Evolutionary conservation across 306 rosid genomes (phyloP), one percentile per base, ranked within the genome.

Genomic region (Cicer judaicum): DNA sequence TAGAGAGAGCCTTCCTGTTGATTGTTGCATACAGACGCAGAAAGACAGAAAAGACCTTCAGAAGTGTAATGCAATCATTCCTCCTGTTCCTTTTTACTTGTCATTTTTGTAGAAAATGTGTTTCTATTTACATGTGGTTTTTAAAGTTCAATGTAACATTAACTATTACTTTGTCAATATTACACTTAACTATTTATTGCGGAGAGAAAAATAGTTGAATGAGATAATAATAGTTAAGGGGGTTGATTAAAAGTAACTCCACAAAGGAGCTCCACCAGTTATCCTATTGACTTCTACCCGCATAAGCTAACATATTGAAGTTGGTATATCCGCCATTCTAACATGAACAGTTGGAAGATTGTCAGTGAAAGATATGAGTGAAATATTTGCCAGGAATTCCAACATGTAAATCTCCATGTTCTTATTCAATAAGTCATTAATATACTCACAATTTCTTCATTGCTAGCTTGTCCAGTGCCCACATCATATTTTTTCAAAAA

Each of bases 371-470:
- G 59, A 70, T 4, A 57, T 62, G 38, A 62, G 46, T 15, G 11
- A 72, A 74, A 39, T 47, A 71, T 18, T 41, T 70, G 47, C 80
- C 24, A 24, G 72, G 56, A 70, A 57, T 24, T 53, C 70, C 10
- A 14, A 44, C 46, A 34, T 24, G 43, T 10, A 76, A 63, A 60
- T 41, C n/a, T 77, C 38, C 50, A 38, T 11, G 61, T 64, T 68
- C 16, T 55, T 64, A 67, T 65, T 16, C 73, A 43, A 50, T 29
- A 61, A 75, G 29, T 5, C 50, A 48, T 8, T 54, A 73, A 61
- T 50, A 29, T 49, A 88, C 97, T 94, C 84, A 90, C 97, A 74
- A 49, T 18, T 55, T 85, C 89, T 66, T 85, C 89, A 47, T 83
- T 79, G 79, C 79, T 64, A 50, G 50, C 48, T 52, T 64, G 80